Evolutionary conservation across 1,139 yeast species (phyloP).

Genomic region (Geotrichum candidum): DNA sequence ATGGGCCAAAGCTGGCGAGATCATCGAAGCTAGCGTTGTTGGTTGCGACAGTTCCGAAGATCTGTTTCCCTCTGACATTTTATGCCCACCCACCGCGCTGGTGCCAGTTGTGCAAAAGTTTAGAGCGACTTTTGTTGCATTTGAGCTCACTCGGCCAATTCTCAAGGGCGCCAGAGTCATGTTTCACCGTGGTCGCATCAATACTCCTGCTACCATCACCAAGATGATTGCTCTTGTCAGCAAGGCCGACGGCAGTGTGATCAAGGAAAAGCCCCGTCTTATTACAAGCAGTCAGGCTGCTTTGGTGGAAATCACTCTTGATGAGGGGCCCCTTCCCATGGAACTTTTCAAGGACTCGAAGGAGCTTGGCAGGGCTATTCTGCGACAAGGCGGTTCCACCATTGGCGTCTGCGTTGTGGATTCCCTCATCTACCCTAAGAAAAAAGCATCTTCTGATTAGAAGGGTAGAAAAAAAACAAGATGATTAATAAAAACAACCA

Average conservation of each 20-base stretch:
- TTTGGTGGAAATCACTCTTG: constrained; percentile 59
- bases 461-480: not conserved
- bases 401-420: constrained; percentile 79
- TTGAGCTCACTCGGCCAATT: constrained; percentile 67
- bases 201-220: constrained; percentile 64
- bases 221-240: constrained; percentile 51
- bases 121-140: constrained; percentile 54
- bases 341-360: constrained; percentile 54
- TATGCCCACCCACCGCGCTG: constrained; percentile 46
- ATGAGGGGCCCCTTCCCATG: constrained; percentile 50
- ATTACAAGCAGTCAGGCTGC: constrained; percentile 71
- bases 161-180: constrained; percentile 79
- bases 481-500: not conserved
- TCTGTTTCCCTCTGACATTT: constrained; percentile 68
- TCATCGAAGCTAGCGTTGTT: constrained; percentile 54
- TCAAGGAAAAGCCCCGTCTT: constrained; percentile 59
- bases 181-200: constrained; percentile 73
- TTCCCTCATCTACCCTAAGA: not conserved
- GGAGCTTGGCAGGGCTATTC: constrained; percentile 71
- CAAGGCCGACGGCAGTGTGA: constrained; percentile 38
- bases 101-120: constrained; percentile 49
- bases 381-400: constrained; percentile 80
- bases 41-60: constrained; percentile 44
- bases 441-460: not conserved
- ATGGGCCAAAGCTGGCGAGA: constrained; percentile 66